Evolutionary conservation across 345 rosid species (phyloP), one percentile per base, ranked within the genome.

Genomic region (Salix exigua): DNA sequence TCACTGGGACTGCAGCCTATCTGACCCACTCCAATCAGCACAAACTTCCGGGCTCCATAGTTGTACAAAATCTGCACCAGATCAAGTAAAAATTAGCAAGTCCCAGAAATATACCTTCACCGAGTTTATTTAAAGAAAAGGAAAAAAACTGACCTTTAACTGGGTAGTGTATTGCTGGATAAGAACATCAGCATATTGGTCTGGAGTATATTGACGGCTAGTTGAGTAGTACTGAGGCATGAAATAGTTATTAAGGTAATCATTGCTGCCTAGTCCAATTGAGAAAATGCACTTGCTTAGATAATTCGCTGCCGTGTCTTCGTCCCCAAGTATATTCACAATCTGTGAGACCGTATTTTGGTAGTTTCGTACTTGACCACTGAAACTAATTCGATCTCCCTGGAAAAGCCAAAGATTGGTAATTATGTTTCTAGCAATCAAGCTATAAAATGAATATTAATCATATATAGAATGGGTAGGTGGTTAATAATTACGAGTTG

Each of bases 221-320:
- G 87, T 77, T 25, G 91, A 38, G 86, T 95, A 95, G 68, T 61
- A 73, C 5, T 63, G 75, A 13, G 99, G 97, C 96, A 89, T 89
- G 90, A 93, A 95, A 74, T 95, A 95, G 79, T 95, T 95, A 74
- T 95, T 95, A 25, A 95, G 94, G 80, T 95, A 95, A 72, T 95
- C 99, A 77, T 95, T 95, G 87, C 97, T 95, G 19, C 99, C 99
- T 67, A 95, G 73, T 30, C 92, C 97, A 31, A 93, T 78, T 2
- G 96, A 78, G 83, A 80, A 89, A 55, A 95, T 88, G 85, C 97
- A 93, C 73, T 70, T 76, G 65, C 85, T 89, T 18, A 95, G 85
- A 71, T 91, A 79, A 77, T 85, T 42, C 28, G 94, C 86, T 13
- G 99, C 91, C 6, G 38, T 46, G 28, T 78, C 44, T 62, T 86